Base-by-base conservation (phyloP, 2,329 filamentous ascomycete species). In the Fusarium sp. region DNA sequence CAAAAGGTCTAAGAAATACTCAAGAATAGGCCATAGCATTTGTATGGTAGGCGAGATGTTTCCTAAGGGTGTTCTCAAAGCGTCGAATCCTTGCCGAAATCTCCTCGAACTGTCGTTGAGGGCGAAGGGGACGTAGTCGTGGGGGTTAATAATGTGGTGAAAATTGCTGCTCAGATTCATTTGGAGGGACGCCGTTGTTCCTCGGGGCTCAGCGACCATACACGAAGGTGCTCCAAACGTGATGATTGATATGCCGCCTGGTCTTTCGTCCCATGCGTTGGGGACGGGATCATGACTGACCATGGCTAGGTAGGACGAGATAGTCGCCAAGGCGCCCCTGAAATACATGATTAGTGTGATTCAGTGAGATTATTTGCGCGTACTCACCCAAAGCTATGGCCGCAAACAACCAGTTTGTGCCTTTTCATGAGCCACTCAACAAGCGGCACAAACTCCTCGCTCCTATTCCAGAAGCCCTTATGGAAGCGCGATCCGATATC, bases 21-120 rank as follows among this genome's bases (percentile, higher is more conserved):
- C 61, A 3, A 62, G 60, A 11, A 63, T 52, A 1, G 61, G 61
- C 61, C 61, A 63, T 25, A 63, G 14, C 56, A 44, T 62, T n/a
- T 51, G 33, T 6, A 63, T 62, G 2, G 44, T 63, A 5, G 61
- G 61, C 0, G 61, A 63, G 1, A 63, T n/a, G 0, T 60, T 37
- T 10, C 27, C 37, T 15, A 63, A 4, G 0, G 61, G 61, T 3
- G 27, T 45, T 39, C 10, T 27, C 10, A 54, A 10, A 7, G 46
- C 12, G 8, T 63, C 35, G 1, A 63, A 35, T 18, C 9, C 18
- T 19, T 63, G 58, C 16, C n/a, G 16, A 21, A 63, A 64, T 8
- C 10, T 64, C 21, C 19, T 64, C 2, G 46, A 63, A 1, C 37
- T 25, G 4, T 63, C 61, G 15, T 64, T 64, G 0, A 64, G 16